Percentiles rank a stretch among this genome's conserved stretches.
phyloP scores from a whole-genome alignment of 1,139 yeast species.

The Hansenula sp. region DNA sequence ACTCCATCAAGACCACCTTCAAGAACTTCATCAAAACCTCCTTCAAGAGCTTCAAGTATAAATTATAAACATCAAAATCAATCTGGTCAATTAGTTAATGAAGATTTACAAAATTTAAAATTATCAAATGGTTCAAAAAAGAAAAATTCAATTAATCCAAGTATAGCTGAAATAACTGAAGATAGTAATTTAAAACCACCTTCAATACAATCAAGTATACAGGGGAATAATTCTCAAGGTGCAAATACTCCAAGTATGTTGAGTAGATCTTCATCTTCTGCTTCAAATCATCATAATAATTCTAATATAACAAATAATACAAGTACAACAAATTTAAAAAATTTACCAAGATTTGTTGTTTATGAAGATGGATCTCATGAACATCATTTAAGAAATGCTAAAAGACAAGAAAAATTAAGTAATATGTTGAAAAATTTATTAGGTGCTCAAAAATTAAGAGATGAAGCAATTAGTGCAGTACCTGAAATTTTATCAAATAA shows the following conservation, averaged over 20 bases:
- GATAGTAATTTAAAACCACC: not conserved
- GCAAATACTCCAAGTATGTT: slow-evolving; percentile 4
- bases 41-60: slow-evolving; percentile 6
- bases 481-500: slow-evolving; percentile 54
- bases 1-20: slow-evolving; percentile 11
- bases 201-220: not conserved
- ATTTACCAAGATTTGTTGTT: slow-evolving; percentile 38
- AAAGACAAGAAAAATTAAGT: slow-evolving; percentile 83
- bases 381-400: slow-evolving; percentile 71
- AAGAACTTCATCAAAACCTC: slow-evolving; percentile 7
- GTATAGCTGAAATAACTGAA: not conserved
- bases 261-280: slow-evolving; percentile 19
- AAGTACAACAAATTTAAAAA: slow-evolving; percentile 4
- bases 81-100: not conserved
- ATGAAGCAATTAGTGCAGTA: slow-evolving; percentile 81
- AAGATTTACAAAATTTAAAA: slow-evolving; percentile 3
- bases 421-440: slow-evolving; percentile 83
- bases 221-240: too few relatives aligned
- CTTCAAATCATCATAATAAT: slow-evolving; percentile 8
- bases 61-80: not conserved
- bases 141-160: too few relatives aligned
- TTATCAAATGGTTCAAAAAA: not conserved
- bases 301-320: slow-evolving; percentile 4
- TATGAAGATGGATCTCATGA: slow-evolving; percentile 70
- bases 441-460: slow-evolving; percentile 76